Base-by-base conservation (phyloP, 2,329 filamentous ascomycete genomes). In the Colletotrichum abscissum region DNA sequence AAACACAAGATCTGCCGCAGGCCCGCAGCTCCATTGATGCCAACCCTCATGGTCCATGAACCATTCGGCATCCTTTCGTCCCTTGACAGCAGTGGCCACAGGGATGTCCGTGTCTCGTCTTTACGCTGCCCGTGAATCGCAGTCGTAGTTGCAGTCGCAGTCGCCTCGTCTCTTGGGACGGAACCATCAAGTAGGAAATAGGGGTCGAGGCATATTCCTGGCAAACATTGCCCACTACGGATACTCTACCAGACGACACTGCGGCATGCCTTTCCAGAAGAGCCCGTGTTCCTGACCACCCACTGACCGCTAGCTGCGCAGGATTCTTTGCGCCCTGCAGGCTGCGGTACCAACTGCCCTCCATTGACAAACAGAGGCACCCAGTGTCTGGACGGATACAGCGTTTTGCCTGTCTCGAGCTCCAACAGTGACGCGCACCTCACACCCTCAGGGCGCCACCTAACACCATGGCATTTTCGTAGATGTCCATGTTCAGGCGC, bases 1-100 rank as follows among this genome's bases (percentile, higher is more conserved):
- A 73, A 73, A 73, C 71, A 66, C 67, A 46, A 65, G 59, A 70
- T 73, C 70, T 65, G 66, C 66, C 55, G 70, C 70, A 69, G 60
- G 58, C 70, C 66, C 66, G 58, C 59, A 30, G 35, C 55, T 26
- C 38, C n/a, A 35, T n/a, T 70, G 54, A 54, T 69, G 26, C 35
- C 59, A 56, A 42, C 14, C 14, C 38, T 19, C 38, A 42, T 65
- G 19, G 19, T n/a, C 46, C 30, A 49, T 46, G 30, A 63, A 30
- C n/a, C 54, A 12, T 46, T 30, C 49, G 52, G 58, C 65, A 69
- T 42, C 16, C 59, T 30, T 49, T 57, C 58, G 22, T 69, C 49
- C 55, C 24, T 14, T 22, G 6, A 54, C 24, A 33, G 7, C 19
- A 57, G 8, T 12, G 24, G n/a, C 46, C 54, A 22, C 59, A 69